Conservation (phyloP, 805 yeast species). For the Wickerhamomyces canadensis region DNA sequence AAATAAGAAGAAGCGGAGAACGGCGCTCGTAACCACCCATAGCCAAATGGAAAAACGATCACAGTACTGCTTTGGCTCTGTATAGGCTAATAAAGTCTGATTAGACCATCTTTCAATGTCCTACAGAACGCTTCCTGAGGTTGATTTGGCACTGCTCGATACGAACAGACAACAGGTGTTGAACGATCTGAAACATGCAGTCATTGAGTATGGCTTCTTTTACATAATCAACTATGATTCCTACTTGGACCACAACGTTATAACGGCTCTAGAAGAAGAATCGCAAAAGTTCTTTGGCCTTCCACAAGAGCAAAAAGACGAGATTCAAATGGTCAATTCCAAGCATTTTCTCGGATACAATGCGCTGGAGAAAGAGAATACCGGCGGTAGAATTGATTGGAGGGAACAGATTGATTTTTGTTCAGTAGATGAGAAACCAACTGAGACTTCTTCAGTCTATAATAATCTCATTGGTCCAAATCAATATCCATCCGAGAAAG, state of each 20-base stretch:
- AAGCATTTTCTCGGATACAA: conserved; percentile 37
- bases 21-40: too few relatives aligned
- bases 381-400: conserved; percentile 35
- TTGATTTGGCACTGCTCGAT: conserved; percentile 10
- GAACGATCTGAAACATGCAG: conserved; percentile 28
- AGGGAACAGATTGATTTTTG: conserved; percentile 38
- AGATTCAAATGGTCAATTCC: conserved; percentile 33
- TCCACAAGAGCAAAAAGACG: conserved; percentile 28
- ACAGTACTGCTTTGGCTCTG: too few relatives aligned
- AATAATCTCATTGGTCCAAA: conserved; percentile 37
- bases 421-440: conserved; percentile 20
- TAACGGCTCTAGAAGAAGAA: conserved; percentile 26
- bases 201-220: conserved; percentile 36
- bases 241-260: conserved; percentile 23
- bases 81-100: too few relatives aligned
- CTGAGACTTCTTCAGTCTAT: conserved; percentile 23
- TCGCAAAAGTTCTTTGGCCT: conserved; percentile 28
- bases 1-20: too few relatives aligned
- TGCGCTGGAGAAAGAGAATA: conserved; percentile 35
- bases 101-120: not conserved
- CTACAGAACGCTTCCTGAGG: conserved; percentile 10
- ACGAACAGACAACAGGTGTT: conserved; percentile 5
- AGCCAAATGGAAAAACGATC: too few relatives aligned
- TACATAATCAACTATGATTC: conserved; percentile 28
- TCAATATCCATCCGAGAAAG: conserved; percentile 31